A percentile compares a stretch with the other conserved stretches of the same genome.
Evolutionary conservation across 2,329 filamentous ascomycete species (phyloP).

Genomic region (Aureobasidium lini): DNA sequence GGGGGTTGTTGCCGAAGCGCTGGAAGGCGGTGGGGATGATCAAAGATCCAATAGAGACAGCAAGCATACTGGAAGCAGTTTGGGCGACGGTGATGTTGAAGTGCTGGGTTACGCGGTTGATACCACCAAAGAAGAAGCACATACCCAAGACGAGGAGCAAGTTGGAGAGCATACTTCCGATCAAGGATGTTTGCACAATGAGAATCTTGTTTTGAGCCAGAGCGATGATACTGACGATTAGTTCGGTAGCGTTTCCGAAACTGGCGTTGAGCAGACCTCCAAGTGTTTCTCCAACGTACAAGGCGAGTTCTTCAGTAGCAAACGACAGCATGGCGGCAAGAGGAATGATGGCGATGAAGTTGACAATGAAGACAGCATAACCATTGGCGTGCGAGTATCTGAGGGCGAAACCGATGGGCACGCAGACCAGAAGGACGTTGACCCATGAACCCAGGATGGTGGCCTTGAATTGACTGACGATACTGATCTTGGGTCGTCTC

Average conservation of each 20-base stretch:
- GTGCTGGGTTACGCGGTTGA: conserved; percentile 71
- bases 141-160: conserved; percentile 82
- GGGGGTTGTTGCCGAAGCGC: conserved; percentile 34
- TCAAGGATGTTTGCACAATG: conserved; percentile 87
- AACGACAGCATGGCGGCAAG: conserved; percentile 80
- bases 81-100: conserved; percentile 93
- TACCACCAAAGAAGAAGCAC: conserved; percentile 82
- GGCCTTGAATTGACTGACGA: conserved; percentile 54
- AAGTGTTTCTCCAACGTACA: conserved; percentile 70
- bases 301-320: conserved; percentile 82
- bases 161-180: conserved; percentile 88
- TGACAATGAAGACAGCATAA: conserved; percentile 71
- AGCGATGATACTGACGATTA: conserved; percentile 71
- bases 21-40: conserved; percentile 89
- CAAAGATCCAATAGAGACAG: conserved; percentile 69
- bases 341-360: conserved; percentile 89
- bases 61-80: conserved; percentile 73
- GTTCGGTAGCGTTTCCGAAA: conserved; percentile 57
- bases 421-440: conserved; percentile 71
- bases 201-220: conserved; percentile 64
- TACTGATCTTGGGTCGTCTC: conserved; percentile 20
- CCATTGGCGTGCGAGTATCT: conserved; percentile 55
- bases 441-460: conserved; percentile 79
- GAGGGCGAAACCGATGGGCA: conserved; percentile 68
- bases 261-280: conserved; percentile 85